Percentiles rank a stretch among this genome's conserved stretches.
phyloP scores from a whole-genome alignment of 208 protist species.

The Trypanosoma scelopori region DNA sequence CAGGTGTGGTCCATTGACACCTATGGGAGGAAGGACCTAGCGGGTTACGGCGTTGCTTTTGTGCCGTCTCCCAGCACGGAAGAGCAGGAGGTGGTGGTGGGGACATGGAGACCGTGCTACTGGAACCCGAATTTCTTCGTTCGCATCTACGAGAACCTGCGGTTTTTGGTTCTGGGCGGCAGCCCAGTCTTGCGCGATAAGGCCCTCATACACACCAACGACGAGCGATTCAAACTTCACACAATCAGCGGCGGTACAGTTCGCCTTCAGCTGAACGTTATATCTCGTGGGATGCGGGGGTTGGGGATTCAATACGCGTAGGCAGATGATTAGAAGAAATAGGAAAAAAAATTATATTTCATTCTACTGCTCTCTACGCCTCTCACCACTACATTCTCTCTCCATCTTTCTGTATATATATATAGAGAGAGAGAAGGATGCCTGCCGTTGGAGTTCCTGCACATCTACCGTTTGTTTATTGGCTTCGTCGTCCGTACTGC shows the following conservation, averaged over 20 bases:
- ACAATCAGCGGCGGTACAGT: constrained; percentile 80
- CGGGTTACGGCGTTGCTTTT: constrained; percentile 83
- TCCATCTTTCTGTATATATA: no score
- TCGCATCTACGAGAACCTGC: constrained; percentile 59
- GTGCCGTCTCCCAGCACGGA: constrained; percentile 58
- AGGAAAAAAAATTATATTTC: no score
- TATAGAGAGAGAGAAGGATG: no score
- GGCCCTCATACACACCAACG: constrained; percentile 73
- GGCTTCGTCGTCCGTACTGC: no score
- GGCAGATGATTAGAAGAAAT: neutral
- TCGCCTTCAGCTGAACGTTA: constrained; percentile 59
- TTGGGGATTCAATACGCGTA: constrained; percentile 26
- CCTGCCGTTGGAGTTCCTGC: no score
- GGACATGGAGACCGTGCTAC: constrained; percentile 75
- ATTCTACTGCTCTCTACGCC: no score
- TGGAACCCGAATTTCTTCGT: constrained; percentile 72
- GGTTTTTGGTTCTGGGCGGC: constrained; percentile 71
- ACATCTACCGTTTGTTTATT: no score
- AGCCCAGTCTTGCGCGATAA: constrained; percentile 84
- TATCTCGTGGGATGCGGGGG: constrained; percentile 66
- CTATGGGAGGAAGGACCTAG: constrained; percentile 86
- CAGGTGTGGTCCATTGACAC: constrained; percentile 88
- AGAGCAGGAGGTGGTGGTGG: constrained; percentile 68
- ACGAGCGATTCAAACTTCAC: constrained; percentile 82
- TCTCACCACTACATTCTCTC: no score